phyloP scores from a whole-genome alignment of 306 rosid species.

The Cicer pinnatifidum region DNA sequence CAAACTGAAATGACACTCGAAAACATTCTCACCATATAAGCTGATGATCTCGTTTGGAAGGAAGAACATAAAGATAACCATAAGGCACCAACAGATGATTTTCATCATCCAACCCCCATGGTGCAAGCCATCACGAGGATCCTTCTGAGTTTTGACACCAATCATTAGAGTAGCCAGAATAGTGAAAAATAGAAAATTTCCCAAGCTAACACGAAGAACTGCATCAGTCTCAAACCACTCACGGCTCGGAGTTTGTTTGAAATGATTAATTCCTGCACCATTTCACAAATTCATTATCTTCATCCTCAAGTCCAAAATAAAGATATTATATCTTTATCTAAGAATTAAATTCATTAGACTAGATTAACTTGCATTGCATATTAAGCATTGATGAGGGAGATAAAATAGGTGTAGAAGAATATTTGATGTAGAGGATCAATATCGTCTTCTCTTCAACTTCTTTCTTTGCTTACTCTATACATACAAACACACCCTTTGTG shows the following conservation, averaged over 20 bases:
- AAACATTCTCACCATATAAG: constrained; percentile 71
- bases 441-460: too few species aligned
- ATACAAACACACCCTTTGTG: neutral
- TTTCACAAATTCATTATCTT: constrained; percentile 22
- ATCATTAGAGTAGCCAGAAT: constrained; percentile 77
- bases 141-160: constrained; percentile 93
- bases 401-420: too few species aligned
- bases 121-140: constrained; percentile 92
- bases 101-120: constrained; percentile 99
- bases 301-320: constrained; percentile 5
- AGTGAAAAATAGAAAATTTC: constrained; percentile 93
- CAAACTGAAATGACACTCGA: constrained; percentile 10
- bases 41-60: constrained; percentile 82
- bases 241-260: constrained; percentile 76
- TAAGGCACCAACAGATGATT: constrained; percentile 77
- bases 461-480: too few species aligned
- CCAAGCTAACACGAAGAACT: constrained; percentile 96
- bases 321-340: neutral
- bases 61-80: constrained; percentile 85
- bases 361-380: neutral
- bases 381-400: neutral
- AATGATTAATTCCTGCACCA: constrained; percentile 90
- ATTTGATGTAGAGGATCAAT: too few species aligned
- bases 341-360: neutral
- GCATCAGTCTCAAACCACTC: constrained; percentile 99